Base-by-base conservation (phyloP, 257 asterid genomes). In the Capsicum baccatum region DNA sequence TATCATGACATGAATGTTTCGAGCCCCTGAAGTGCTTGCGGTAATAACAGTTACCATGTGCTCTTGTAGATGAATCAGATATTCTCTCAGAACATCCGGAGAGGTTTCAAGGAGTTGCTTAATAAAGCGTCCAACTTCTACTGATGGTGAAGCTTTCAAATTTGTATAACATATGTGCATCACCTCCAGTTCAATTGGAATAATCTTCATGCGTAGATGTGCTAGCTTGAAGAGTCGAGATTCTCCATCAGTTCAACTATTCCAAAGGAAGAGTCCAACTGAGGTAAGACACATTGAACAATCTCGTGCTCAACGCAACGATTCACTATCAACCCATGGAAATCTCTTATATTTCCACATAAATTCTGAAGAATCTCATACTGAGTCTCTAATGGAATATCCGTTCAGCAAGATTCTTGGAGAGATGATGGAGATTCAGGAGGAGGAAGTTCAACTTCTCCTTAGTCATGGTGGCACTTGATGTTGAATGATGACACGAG, bases 171-270 rank as follows among this genome's bases (percentile, higher is more conserved):
- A 60, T n/a, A 60, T 8, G 68, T 62, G 13, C 37, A 62, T 19
- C 4, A 62, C 68, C 6, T 62, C 14, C 68, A 62, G 37, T 62
- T 62, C 37, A 9, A 62, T 8, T 19, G 14, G 14, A 62, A 19
- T 1, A 9, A 8, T 60, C 67, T 60, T 19, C 35, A 60, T 8
- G 13, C n/a, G 0, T 60, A 60, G 67, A 19, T 60, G 67, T 2
- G 35, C 67, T 60, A 60, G 35, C 37, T 19, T 0, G 37, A 19
- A 2, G 67, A 8, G 67, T 8, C 14, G 37, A 60, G 35, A 60
- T 0, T 3, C 0, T 60, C 13, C 14, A 60, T 8, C 3, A 60
- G 2, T 8, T 1, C 1, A 35, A 60, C 0, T 0, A 60, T 60
- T 7, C 68, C 68, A 60, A 8, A 19, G 6, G 37, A 60, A 60